Evolutionary conservation across 208 protist species (phyloP).

Genomic region (Trypanosoma lewisi): DNA sequence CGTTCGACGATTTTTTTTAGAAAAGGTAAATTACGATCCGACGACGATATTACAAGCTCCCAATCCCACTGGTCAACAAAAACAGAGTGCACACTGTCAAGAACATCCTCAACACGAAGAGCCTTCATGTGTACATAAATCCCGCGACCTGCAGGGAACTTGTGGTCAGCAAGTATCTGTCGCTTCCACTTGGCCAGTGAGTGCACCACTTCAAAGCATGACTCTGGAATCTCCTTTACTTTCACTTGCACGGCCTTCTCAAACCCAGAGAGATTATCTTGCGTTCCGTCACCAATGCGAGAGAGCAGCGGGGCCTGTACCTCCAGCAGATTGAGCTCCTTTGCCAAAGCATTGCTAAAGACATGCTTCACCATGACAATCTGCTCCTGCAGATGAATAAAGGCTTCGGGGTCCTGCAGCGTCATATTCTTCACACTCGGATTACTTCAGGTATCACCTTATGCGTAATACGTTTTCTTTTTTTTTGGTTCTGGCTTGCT

Average conservation of each 20-base stretch:
- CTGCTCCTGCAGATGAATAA: slow-evolving; percentile 64
- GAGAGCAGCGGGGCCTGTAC: slow-evolving; percentile 84
- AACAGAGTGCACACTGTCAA: slow-evolving; percentile 89
- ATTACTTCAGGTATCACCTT: too few species aligned
- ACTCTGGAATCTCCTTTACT: slow-evolving; percentile 78
- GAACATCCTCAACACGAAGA: slow-evolving; percentile 81
- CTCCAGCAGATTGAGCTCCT: slow-evolving; percentile 69
- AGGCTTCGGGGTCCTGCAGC: slow-evolving; percentile 38
- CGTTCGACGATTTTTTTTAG: slow-evolving; percentile 61
- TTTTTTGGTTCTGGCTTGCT: too few species aligned
- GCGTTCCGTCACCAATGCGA: slow-evolving; percentile 75
- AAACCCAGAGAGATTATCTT: slow-evolving; percentile 89
- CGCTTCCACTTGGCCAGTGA: slow-evolving; percentile 94
- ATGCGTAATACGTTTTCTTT: too few species aligned
- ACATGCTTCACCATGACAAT: slow-evolving; percentile 67
- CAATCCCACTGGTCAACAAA: slow-evolving; percentile 94
- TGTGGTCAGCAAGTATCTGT: slow-evolving; percentile 71
- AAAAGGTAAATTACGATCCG: slow-evolving; percentile 67
- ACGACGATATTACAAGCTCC: slow-evolving; percentile 73
- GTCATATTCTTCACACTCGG: slow-evolving; percentile 20
- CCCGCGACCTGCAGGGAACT: slow-evolving; percentile 73
- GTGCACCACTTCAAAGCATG: slow-evolving; percentile 84
- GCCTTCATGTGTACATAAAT: slow-evolving; percentile 88
- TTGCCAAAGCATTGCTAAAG: slow-evolving; percentile 66
- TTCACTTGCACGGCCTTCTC: slow-evolving; percentile 86